phyloP scores from a whole-genome alignment of 2,329 filamentous ascomycete genomes.

The Neonectria hederae region DNA sequence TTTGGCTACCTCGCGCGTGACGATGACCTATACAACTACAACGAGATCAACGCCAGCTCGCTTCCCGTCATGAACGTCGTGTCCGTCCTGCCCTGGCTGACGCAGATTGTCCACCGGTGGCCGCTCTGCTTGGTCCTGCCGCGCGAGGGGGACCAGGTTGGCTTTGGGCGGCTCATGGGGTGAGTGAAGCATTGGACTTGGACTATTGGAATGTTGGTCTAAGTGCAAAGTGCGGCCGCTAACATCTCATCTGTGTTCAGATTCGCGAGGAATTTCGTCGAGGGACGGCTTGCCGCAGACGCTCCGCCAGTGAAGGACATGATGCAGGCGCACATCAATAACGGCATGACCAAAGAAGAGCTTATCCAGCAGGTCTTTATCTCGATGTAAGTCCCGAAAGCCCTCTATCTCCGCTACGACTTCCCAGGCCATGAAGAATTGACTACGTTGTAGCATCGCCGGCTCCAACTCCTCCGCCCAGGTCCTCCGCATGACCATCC shows the following conservation, averaged over 20 bases:
- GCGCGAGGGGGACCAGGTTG: slow-evolving; percentile 48
- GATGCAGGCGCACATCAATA: slow-evolving; percentile 52
- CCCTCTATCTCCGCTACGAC: not conserved
- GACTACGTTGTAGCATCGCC: slow-evolving; percentile 55
- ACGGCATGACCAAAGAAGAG: slow-evolving; percentile 47
- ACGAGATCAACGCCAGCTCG: slow-evolving; percentile 55
- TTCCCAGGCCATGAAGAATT: not conserved
- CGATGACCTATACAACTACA: slow-evolving; percentile 57
- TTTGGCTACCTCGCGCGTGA: slow-evolving; percentile 63
- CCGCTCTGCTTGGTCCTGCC: slow-evolving; percentile 49
- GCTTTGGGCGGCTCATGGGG: slow-evolving; percentile 52
- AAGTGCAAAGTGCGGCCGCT: not conserved
- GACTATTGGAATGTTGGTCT: not conserved
- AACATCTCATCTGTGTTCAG: slow-evolving; percentile 5
- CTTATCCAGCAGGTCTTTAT: slow-evolving; percentile 52
- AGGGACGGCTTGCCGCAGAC: slow-evolving; percentile 31
- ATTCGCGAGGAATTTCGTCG: slow-evolving; percentile 36
- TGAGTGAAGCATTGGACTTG: slow-evolving; percentile 36
- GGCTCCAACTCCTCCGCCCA: slow-evolving; percentile 69
- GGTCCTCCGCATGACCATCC: slow-evolving; percentile 60
- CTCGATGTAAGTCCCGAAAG: slow-evolving; percentile 46
- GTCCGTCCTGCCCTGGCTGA: slow-evolving; percentile 50
- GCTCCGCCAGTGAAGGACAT: slow-evolving; percentile 46
- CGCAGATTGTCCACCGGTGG: slow-evolving; percentile 49
- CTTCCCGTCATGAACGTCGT: slow-evolving; percentile 51